Evolutionary conservation across 176 grass and related monocot species (phyloP).

Genomic region (Luzula sylvatica): DNA sequence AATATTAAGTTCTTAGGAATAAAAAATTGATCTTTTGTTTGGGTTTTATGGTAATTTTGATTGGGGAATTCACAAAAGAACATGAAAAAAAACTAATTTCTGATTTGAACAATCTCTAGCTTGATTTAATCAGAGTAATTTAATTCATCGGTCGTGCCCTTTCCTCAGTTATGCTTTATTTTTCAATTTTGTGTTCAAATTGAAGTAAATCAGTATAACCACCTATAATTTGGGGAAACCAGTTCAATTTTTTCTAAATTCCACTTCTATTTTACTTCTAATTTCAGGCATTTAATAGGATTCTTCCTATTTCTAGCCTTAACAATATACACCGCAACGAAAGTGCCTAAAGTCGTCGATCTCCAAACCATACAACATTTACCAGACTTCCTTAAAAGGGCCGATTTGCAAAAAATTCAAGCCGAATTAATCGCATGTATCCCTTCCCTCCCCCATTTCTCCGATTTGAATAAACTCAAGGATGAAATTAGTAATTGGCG

Average conservation of each 20-base stretch:
- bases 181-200: too few species aligned
- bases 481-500: slow-evolving; percentile 59
- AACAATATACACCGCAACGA: slow-evolving; percentile 77
- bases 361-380: slow-evolving; percentile 60
- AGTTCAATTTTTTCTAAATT: background rate
- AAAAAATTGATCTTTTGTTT: too few species aligned
- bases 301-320: slow-evolving; percentile 87
- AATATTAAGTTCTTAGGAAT: too few species aligned
- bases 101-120: too few species aligned
- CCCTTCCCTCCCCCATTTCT: slow-evolving; percentile 58
- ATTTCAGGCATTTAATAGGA: slow-evolving; percentile 80
- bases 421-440: slow-evolving; percentile 58
- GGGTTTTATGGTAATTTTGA: too few species aligned
- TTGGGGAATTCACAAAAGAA: too few species aligned
- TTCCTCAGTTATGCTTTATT: too few species aligned
- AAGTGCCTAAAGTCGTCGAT: slow-evolving; percentile 64
- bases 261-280: background rate
- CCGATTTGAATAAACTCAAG: slow-evolving; percentile 61
- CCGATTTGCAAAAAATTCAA: slow-evolving; percentile 63
- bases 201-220: too few species aligned
- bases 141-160: too few species aligned
- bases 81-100: too few species aligned
- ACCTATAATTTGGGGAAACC: too few species aligned
- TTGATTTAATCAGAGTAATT: too few species aligned
- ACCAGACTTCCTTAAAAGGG: slow-evolving; percentile 53